A percentile compares a stretch with the other conserved stretches of the same genome.
These are phyloP conservation scores for Aspergillus ochraceoroseus DNA, from an alignment of 2,329 filamentous ascomycete genomes.

Conservation along the genomic window DNA sequence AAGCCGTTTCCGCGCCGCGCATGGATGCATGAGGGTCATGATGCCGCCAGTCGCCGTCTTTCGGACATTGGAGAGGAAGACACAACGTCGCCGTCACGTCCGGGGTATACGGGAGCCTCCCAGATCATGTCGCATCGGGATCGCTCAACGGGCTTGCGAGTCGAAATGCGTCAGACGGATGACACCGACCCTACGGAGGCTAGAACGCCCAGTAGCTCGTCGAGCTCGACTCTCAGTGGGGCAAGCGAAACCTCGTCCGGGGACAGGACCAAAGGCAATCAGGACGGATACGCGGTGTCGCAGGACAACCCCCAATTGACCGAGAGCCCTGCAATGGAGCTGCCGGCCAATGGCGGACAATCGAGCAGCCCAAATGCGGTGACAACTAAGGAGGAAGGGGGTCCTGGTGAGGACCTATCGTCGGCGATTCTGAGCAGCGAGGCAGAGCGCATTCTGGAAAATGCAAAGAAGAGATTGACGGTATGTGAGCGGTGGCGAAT, in stretches of 20 bases:
- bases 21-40: conserved; percentile 37
- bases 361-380: conserved; percentile 36
- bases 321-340: too few species aligned
- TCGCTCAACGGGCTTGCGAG: conserved; percentile 19
- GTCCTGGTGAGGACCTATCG: conserved; percentile 60
- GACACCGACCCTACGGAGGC: conserved; percentile 48
- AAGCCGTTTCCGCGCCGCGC: conserved; percentile 32
- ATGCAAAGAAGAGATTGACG: conserved; percentile 82
- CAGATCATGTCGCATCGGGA: conserved; percentile 10
- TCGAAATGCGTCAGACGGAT: conserved; percentile 46
- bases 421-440: conserved; percentile 72
- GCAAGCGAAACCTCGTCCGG: conserved; percentile 25
- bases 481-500: conserved; percentile 50
- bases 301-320: too few species aligned
- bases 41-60: conserved; percentile 39
- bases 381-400: conserved; percentile 37
- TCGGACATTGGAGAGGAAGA: conserved; percentile 47
- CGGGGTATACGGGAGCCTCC: conserved; percentile 16
- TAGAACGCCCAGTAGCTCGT: conserved; percentile 32
- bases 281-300: conserved; percentile 5
- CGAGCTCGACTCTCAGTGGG: conserved; percentile 37
- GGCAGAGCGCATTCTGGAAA: conserved; percentile 85
- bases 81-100: conserved; percentile 25
- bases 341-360: conserved; percentile 15
- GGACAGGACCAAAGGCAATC: conserved; percentile 13